These are phyloP conservation scores for Penicillium goetzii DNA, from an alignment of 495 filamentous ascomycete species.

Conservation along the genomic window DNA sequence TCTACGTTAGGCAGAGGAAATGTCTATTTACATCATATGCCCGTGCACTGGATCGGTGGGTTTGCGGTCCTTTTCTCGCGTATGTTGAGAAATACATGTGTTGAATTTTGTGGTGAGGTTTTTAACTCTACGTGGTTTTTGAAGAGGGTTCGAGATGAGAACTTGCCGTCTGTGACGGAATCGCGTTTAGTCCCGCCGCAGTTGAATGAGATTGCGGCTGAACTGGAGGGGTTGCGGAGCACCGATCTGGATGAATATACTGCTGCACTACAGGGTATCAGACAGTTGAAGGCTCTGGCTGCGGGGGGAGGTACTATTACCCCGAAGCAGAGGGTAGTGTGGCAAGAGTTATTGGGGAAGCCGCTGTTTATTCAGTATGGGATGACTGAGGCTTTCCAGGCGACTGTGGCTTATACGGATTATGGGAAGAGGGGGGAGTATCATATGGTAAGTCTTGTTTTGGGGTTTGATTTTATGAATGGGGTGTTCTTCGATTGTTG, in stretches of 20 bases:
- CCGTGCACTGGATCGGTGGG: neutral
- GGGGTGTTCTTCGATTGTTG: neutral
- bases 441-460: neutral
- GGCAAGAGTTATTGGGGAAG: neutral
- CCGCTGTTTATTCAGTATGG: neutral
- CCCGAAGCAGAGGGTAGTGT: neutral
- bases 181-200: neutral
- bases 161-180: neutral
- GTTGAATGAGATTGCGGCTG: neutral
- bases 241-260: neutral
- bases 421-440: neutral
- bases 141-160: neutral
- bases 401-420: neutral
- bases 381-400: slow-evolving; percentile 2
- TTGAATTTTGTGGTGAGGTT: neutral
- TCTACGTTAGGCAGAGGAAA: neutral
- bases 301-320: neutral
- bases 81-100: neutral
- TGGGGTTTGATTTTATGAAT: neutral
- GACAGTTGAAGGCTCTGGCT: neutral
- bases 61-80: neutral
- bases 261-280: neutral
- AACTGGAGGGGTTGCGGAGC: neutral
- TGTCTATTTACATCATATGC: slow-evolving; percentile 3
- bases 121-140: neutral